phyloP scores from a whole-genome alignment of 352 stramenopile genomes.

The Pythium vanterpoolii region DNA sequence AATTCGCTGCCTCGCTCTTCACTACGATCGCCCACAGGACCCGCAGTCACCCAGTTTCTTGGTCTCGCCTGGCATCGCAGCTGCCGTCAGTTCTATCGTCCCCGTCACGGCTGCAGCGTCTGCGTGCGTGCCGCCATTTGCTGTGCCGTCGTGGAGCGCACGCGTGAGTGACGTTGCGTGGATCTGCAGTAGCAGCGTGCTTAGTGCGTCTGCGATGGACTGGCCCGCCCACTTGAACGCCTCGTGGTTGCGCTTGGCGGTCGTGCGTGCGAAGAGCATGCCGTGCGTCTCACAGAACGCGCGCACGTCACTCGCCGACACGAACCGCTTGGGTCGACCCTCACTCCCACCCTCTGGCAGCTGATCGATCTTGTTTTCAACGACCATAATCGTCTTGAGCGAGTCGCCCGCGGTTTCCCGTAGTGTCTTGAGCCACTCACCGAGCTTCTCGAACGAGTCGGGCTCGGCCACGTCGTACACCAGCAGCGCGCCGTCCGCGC shows the following conservation, averaged over 20 bases:
- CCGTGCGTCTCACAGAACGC: conserved; percentile 54
- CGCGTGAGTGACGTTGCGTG: conserved; percentile 42
- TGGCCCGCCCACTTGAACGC: conserved; percentile 62
- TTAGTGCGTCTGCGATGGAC: conserved; percentile 47
- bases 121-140: background rate
- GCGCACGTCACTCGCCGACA: conserved; percentile 39
- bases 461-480: conserved; percentile 91
- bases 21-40: conserved; percentile 25
- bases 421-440: conserved; percentile 88
- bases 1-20: background rate
- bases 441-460: conserved; percentile 82
- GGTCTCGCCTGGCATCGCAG: background rate
- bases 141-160: background rate
- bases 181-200: conserved; percentile 55
- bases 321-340: conserved; percentile 31
- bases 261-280: conserved; percentile 61
- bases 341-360: conserved; percentile 13
- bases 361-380: conserved; percentile 91
- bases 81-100: conserved; percentile 19
- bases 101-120: background rate
- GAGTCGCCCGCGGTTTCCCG: conserved; percentile 81
- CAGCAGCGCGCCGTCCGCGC: conserved; percentile 83
- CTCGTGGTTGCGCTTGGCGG: conserved; percentile 54
- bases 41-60: conserved; percentile 21
- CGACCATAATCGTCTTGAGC: conserved; percentile 82